Evolutionary conservation across 345 rosid genomes (phyloP).

Genomic region (Melaleuca alternifolia): DNA sequence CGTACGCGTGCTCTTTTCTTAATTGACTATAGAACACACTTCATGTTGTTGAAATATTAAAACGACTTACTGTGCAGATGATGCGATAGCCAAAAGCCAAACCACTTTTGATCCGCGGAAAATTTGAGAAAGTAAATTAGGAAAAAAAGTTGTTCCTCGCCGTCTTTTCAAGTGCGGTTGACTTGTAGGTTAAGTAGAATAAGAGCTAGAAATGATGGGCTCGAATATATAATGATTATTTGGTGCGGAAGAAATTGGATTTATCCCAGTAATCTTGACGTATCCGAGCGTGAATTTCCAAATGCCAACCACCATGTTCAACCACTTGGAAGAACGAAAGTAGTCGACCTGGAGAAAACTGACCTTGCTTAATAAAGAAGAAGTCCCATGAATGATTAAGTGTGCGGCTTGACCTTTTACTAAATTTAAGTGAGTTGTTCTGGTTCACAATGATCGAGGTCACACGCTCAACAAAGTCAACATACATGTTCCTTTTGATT

Average conservation of each 20-base stretch:
- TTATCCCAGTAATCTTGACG: not conserved
- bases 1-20: not conserved
- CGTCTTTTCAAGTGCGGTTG: not conserved
- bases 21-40: not conserved
- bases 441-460: not conserved
- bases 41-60: not conserved
- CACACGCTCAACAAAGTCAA: conserved; percentile 2
- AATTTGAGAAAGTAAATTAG: not conserved
- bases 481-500: not conserved
- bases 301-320: not conserved
- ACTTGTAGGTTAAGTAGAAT: not conserved
- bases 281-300: not conserved
- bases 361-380: not conserved
- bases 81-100: not conserved
- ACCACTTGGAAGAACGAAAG: not conserved
- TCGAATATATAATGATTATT: not conserved
- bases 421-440: not conserved
- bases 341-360: not conserved
- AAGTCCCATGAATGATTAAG: not conserved
- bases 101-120: not conserved
- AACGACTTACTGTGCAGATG: not conserved
- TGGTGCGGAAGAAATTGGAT: not conserved
- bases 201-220: not conserved
- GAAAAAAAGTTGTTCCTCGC: not conserved
- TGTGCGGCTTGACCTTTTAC: not conserved